Evolutionary conservation across 805 yeast species (phyloP), one percentile per base, ranked within the genome.

Genomic region (Saccharomycopsis sp.): DNA sequence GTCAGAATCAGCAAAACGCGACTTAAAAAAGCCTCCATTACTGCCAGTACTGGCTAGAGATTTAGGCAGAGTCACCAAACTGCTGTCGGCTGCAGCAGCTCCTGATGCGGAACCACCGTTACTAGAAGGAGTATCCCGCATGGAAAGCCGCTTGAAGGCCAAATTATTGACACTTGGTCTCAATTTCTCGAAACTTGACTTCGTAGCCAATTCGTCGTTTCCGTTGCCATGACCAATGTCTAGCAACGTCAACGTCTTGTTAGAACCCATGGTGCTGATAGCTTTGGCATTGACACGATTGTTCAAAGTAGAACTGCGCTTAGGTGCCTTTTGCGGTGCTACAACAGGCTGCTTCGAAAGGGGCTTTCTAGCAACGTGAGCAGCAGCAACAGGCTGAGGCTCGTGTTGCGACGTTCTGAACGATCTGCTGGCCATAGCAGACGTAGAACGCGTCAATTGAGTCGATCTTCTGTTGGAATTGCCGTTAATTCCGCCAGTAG

Each of bases 1-100:
- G 47, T 61, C 63, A 25, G 62, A 58, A 42, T 58, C 63, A 20
- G 54, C 60, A 55, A 61, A 61, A 15, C 63, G 22, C 19, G 63
- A 61, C 22, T 56, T 58, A 57, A 61, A 58, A 15, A 56, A 23
- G 1, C 59, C 55, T 24, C 38, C 34, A 47, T 23, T 52, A 38
- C 35, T 14, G 22, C 29, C 56, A 19, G 24, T 44, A 55, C 42
- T 49, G 17, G 51, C 3, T n/a, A 49, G 12, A 3, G 57, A 25
- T 20, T 42, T 53, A 3, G 58, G 56, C 23, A 58, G 55, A n/a
- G 38, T 29, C 19, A 12, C n/a, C 47, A 47, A 1, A 9, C 42
- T 17, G 20, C 54, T 29, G 17, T 23, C 20, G 3, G 38, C 24
- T 12, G 22, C 41, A 22, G 57, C 42, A 24, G 9, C 20, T 34